Evolutionary conservation across 306 rosid genomes (phyloP).

Genomic region (Adenanthera pavonina): DNA sequence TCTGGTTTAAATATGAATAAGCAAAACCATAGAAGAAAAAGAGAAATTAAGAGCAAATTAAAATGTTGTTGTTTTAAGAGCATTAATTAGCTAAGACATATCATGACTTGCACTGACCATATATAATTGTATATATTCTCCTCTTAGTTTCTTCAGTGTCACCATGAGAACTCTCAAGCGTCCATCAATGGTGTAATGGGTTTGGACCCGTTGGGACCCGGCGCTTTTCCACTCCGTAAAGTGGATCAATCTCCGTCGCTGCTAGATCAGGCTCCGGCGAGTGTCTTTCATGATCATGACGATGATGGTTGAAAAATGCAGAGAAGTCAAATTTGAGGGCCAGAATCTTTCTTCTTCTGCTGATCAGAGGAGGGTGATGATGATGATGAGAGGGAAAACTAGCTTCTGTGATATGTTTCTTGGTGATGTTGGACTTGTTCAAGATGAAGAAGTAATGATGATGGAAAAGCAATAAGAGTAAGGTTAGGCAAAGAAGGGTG

Average conservation of each 20-base stretch:
- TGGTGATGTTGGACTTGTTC: constrained; percentile 33
- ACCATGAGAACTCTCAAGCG: not conserved
- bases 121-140: not conserved
- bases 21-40: constrained; percentile 13
- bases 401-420: constrained; percentile 37
- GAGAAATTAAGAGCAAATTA: not conserved
- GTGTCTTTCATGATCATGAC: constrained; percentile 7
- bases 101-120: constrained; percentile 39
- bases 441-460: constrained; percentile 33
- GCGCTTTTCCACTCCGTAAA: constrained; percentile 68
- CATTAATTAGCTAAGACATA: not conserved
- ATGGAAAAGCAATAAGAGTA: constrained; percentile 36
- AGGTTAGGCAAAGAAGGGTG: not conserved
- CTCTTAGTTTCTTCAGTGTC: not conserved
- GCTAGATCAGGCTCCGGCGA: constrained; percentile 25
- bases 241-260: constrained; percentile 58
- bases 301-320: constrained; percentile 50
- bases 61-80: not conserved
- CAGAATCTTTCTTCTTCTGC: constrained; percentile 50
- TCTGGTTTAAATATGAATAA: not conserved
- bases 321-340: constrained; percentile 63
- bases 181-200: constrained; percentile 69
- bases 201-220: constrained; percentile 77
- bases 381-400: constrained; percentile 36
- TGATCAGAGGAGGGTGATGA: not conserved